Conservation (phyloP, 2,329 filamentous ascomycete species). For the Ilyonectria robusta region DNA sequence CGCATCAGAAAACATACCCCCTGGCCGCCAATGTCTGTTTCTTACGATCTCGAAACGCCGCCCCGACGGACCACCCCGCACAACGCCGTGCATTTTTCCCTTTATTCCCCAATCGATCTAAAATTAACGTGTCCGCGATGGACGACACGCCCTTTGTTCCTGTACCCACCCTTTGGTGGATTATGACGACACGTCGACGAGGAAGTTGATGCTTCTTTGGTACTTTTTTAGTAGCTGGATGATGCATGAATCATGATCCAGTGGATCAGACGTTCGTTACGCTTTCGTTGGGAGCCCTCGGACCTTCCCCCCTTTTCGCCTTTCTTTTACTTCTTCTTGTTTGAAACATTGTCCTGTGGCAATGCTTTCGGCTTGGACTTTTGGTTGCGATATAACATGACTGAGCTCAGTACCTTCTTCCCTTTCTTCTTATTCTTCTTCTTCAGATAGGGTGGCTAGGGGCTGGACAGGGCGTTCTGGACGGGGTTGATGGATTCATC, state of each 20-base stretch:
- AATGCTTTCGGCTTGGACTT: conserved; percentile 30
- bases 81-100: conserved; percentile 26
- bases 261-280: conserved; percentile 45
- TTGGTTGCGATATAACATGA: conserved; percentile 42
- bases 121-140: conserved; percentile 38
- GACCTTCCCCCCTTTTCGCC: conserved; percentile 27
- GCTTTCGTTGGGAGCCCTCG: conserved; percentile 34
- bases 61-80: conserved; percentile 27
- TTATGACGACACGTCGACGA: conserved; percentile 46
- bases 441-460: conserved; percentile 37
- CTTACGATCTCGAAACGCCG: conserved; percentile 23
- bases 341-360: conserved; percentile 30
- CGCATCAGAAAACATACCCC: conserved; percentile 17
- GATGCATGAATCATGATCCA: conserved; percentile 42
- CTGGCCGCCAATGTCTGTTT: conserved; percentile 23
- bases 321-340: conserved; percentile 33
- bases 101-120: conserved; percentile 35
- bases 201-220: conserved; percentile 47
- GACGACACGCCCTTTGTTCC: conserved; percentile 30
- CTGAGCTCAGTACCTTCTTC: conserved; percentile 42
- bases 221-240: conserved; percentile 49
- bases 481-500: conserved; percentile 21
- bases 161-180: conserved; percentile 33
- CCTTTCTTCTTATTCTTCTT: conserved; percentile 33
- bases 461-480: conserved; percentile 37